Conservation (phyloP, 2,329 filamentous ascomycete genomes). For the Aspergillus alliaceus region DNA sequence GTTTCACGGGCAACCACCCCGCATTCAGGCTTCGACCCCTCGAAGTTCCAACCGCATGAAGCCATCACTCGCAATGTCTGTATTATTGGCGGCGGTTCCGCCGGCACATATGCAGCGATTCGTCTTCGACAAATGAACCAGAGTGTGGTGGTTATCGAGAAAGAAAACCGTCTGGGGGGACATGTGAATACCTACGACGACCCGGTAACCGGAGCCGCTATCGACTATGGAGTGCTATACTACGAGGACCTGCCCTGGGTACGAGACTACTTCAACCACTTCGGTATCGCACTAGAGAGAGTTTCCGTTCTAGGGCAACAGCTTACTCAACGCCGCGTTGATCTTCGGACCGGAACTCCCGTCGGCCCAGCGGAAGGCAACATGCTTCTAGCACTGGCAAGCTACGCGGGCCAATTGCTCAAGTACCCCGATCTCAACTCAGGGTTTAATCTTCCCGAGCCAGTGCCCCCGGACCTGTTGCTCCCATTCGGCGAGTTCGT, state of each 20-base stretch:
- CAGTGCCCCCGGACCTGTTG: conserved; percentile 30
- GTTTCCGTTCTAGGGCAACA: background rate
- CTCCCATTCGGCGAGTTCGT: conserved; percentile 31
- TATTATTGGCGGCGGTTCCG: conserved; percentile 31
- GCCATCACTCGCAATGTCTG: conserved; percentile 25
- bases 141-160: conserved; percentile 28
- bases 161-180: conserved; percentile 25
- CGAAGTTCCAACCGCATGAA: background rate
- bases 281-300: conserved; percentile 15
- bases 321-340: conserved; percentile 2
- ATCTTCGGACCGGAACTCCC: conserved; percentile 24
- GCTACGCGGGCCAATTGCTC: conserved; percentile 15
- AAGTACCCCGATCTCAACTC: conserved; percentile 25
- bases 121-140: conserved; percentile 25
- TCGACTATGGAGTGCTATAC: conserved; percentile 32
- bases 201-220: conserved; percentile 12
- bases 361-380: conserved; percentile 14
- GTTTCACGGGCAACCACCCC: background rate
- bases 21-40: background rate
- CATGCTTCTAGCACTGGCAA: conserved; percentile 7
- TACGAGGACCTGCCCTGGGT: conserved; percentile 22
- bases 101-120: conserved; percentile 31
- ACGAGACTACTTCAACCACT: conserved; percentile 23
- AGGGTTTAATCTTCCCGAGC: conserved; percentile 27
- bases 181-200: conserved; percentile 28